Conservation (phyloP, 2,329 filamentous ascomycete genomes). For the Hirsutella thompsonii region DNA sequence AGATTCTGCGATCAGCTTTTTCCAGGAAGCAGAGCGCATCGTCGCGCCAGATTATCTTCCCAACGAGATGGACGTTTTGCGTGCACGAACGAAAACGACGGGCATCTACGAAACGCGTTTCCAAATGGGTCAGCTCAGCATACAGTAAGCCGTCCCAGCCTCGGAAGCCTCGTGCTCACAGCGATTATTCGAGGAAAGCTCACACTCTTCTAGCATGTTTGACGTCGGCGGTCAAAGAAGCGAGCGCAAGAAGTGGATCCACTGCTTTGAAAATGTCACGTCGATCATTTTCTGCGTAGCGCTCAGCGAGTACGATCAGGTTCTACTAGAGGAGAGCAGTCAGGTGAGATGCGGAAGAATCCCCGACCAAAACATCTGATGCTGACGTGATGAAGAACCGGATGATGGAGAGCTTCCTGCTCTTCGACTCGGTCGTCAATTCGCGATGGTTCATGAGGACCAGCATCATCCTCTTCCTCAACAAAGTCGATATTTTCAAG, state of each 20-base stretch:
- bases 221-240: conserved; percentile 95
- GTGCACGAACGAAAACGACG: conserved; percentile 93
- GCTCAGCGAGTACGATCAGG: conserved; percentile 95
- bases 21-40: conserved; percentile 83
- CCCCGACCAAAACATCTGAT: background rate
- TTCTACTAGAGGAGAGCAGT: conserved; percentile 89
- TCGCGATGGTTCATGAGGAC: conserved; percentile 99
- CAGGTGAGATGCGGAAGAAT: conserved; percentile 47
- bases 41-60: conserved; percentile 76
- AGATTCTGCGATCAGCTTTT: conserved; percentile 57
- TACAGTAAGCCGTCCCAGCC: conserved; percentile 58
- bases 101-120: conserved; percentile 99
- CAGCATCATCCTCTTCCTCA: conserved; percentile 95
- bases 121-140: conserved; percentile 96
- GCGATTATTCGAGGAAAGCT: conserved; percentile 6
- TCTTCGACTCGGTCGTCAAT: conserved; percentile 98
- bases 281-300: conserved; percentile 99
- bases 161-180: background rate
- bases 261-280: conserved; percentile 98
- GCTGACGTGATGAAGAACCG: conserved; percentile 56
- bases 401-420: conserved; percentile 95
- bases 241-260: conserved; percentile 99
- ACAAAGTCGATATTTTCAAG: conserved; percentile 98
- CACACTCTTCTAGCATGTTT: conserved; percentile 64
- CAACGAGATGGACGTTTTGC: conserved; percentile 85